Percentiles rank a stretch among this genome's conserved stretches.
These are phyloP conservation scores for Diaporthe humulicola DNA, from an alignment of 2,329 filamentous ascomycete species.

Conservation along the genomic window DNA sequence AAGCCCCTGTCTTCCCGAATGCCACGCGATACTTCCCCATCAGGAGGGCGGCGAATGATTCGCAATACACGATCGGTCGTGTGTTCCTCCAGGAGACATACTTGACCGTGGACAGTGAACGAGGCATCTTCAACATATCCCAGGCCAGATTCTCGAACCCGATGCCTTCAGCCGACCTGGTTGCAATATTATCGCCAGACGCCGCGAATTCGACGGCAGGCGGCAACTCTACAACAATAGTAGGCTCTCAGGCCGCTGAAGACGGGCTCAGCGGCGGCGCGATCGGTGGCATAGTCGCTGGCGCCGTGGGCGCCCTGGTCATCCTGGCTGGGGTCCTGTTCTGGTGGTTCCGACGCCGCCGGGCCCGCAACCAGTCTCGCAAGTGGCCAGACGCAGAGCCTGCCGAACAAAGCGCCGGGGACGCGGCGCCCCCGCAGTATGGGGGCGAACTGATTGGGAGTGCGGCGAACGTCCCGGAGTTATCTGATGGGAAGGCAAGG, in stretches of 20 bases:
- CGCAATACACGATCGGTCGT: conserved; percentile 23
- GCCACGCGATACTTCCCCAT: conserved; percentile 25
- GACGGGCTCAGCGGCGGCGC: not conserved
- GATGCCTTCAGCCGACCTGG: conserved; percentile 4
- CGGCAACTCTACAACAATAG: not conserved
- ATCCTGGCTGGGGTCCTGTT: conserved; percentile 15
- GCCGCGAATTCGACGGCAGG: not conserved
- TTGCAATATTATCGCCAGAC: not conserved
- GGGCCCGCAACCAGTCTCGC: not conserved
- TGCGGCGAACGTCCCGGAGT: not conserved
- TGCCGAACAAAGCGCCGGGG: not conserved
- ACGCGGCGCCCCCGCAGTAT: not conserved
- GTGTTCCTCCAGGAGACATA: conserved; percentile 25
- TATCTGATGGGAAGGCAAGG: conserved; percentile 13
- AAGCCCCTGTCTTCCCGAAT: conserved; percentile 7
- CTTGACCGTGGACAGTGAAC: conserved; percentile 18
- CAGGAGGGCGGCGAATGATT: conserved; percentile 7
- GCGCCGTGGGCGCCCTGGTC: not conserved
- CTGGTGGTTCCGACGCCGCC: conserved; percentile 11
- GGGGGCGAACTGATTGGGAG: conserved; percentile 12
- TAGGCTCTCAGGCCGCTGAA: not conserved
- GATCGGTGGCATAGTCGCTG: conserved; percentile 7
- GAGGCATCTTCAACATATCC: conserved; percentile 17
- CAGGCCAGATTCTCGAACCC: conserved; percentile 18
- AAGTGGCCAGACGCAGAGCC: conserved; percentile 23